Percentiles rank a stretch among this genome's conserved stretches.
Conservation (phyloP, 2,329 filamentous ascomycete genomes). For the Alternaria sp. region DNA sequence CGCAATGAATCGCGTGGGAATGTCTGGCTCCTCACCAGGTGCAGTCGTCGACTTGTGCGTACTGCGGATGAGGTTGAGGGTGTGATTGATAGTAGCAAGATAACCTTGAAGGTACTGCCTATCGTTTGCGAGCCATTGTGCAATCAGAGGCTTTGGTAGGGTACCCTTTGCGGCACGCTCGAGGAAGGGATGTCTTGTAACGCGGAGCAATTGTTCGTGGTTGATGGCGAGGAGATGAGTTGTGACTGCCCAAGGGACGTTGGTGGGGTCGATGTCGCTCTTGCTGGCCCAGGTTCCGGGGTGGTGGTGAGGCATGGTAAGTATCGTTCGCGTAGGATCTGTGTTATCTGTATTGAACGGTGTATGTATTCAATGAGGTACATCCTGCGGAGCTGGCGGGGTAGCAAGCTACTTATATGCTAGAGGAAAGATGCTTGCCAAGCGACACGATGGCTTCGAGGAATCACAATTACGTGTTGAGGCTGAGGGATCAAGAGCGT, state of each 20-base stretch:
- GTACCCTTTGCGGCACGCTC: constrained; percentile 36
- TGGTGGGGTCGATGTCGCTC: constrained; percentile 20
- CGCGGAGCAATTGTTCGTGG: constrained; percentile 34
- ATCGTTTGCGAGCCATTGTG: constrained; percentile 45
- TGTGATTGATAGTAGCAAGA: constrained; percentile 32
- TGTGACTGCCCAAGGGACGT: constrained; percentile 36
- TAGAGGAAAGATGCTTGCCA: constrained; percentile 1
- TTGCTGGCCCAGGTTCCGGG: constrained; percentile 24
- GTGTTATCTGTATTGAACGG: constrained; percentile 17
- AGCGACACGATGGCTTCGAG: constrained; percentile 6
- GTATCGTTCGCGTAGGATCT: constrained; percentile 17
- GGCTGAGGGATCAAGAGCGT: constrained; percentile 11
- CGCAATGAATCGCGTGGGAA: constrained; percentile 32
- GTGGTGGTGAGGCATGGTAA: constrained; percentile 23
- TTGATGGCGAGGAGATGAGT: constrained; percentile 38
- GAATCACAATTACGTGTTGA: constrained; percentile 14
- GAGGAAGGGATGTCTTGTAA: constrained; percentile 41
- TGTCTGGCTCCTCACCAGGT: constrained; percentile 18
- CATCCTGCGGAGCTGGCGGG: constrained; percentile 3
- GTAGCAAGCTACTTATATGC: constrained; percentile 10
- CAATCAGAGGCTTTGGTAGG: constrained; percentile 38
- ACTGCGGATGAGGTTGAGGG: constrained; percentile 25
- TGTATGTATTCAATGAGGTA: constrained; percentile 25
- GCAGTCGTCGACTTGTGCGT: constrained; percentile 16
- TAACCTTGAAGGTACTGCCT: constrained; percentile 43